phyloP scores from a whole-genome alignment of 331 rosid genomes.

The Ulmus americana region DNA sequence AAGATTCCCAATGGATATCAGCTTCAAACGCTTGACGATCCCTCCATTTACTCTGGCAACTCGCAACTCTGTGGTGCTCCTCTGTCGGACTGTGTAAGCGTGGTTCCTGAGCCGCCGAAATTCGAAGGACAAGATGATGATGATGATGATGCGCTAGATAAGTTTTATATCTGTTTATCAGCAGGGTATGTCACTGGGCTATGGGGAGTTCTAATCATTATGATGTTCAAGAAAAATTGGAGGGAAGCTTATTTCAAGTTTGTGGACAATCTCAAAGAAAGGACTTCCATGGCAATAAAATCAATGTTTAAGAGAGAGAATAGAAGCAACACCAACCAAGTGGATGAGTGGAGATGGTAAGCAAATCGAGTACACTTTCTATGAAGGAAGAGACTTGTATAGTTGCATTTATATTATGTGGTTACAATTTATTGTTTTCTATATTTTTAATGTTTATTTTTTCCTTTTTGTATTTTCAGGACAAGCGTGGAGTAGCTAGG shows the following conservation, averaged over 20 bases:
- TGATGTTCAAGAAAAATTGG: conserved; percentile 14
- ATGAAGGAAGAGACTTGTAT: not conserved
- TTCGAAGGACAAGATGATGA: not conserved
- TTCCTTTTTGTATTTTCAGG: not conserved
- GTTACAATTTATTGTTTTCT: not conserved
- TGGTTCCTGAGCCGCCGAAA: not conserved
- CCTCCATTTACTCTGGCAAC: conserved; percentile 18
- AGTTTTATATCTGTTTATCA: conserved; percentile 10
- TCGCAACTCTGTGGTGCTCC: conserved; percentile 17
- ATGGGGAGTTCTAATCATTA: conserved; percentile 16
- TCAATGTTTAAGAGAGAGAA: not conserved
- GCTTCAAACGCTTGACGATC: conserved; percentile 16
- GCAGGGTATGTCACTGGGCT: conserved; percentile 17
- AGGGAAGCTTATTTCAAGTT: conserved; percentile 17
- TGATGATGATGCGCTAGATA: not conserved
- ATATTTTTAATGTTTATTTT: not conserved
- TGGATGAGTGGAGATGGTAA: conserved; percentile 10
- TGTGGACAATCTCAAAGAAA: conserved; percentile 11
- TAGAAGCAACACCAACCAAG: not conserved
- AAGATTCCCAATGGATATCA: conserved; percentile 11
- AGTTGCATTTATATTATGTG: not conserved
- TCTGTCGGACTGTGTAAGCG: not conserved
- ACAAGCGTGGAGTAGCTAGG: not conserved
- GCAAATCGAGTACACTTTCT: not conserved
- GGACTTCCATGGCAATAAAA: not conserved